Evolutionary conservation across 2,329 filamentous ascomycete genomes (phyloP), one percentile per base, ranked within the genome.

Genomic region (Aspergillus tubingensis): DNA sequence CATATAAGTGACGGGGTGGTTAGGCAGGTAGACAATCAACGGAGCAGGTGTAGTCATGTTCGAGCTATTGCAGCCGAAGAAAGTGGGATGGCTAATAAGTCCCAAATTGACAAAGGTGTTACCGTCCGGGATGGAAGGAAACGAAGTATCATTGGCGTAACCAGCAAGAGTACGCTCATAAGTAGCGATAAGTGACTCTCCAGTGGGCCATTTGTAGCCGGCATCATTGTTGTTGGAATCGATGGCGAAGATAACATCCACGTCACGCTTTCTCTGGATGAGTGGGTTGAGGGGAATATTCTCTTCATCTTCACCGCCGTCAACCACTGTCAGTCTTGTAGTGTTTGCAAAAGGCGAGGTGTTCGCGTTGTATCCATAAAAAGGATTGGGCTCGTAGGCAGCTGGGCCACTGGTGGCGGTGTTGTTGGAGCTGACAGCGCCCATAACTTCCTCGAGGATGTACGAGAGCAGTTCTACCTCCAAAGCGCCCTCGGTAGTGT

Each of bases 11-110:
- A 94, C 95, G 1, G 91, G 91, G 17, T 88, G 82, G 71, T 93
- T 95, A 59, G 94, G 91, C 55, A 97, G 76, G 80, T 97, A 98
- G 61, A 96, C 90, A 62, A 96, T 80, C 1, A 88, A 79, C 0
- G 92, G 92, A 2, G 71, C 62, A 5, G 77, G 68, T 10, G 74
- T 73, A 0, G 86, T 86, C 50, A 85, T 80, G 74, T 91, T 90
- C 44, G 77, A 79, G 13, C 80, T 79, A 69, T 91, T 78, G 75
- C 91, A 94, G 41, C 91, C 91, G 71, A 94, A 94, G 80, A 93
- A 92, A 0, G 88, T 88, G 0, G 90, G 90, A 1, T 80, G 82
- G 62, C 80, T 83, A 79, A 92, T 92, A 5, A 93, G 78, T 3
- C 88, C 88, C 0, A 90, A 80, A 69, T 91, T 91, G 62, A 92